A percentile compares a stretch with the other conserved stretches of the same genome.
These are phyloP conservation scores for Lentinula aciculospora DNA, from an alignment of 768 basidiomycete species.

Conservation along the genomic window DNA sequence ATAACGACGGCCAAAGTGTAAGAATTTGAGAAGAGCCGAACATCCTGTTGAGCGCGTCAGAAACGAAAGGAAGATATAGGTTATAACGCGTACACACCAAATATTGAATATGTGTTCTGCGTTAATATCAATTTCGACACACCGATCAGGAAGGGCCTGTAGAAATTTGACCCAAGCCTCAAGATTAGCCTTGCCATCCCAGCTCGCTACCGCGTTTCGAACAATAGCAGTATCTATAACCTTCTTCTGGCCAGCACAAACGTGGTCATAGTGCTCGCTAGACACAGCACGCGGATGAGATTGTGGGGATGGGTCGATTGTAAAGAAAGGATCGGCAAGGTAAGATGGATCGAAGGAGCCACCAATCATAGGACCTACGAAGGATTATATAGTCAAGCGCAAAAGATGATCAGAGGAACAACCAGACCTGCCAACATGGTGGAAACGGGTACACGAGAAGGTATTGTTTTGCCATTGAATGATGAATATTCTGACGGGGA, in stretches of 20 bases:
- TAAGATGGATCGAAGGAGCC: conserved; percentile 26
- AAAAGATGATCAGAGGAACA: background rate
- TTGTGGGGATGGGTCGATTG: conserved; percentile 11
- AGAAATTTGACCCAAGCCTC: conserved; percentile 42
- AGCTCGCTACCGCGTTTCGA: conserved; percentile 14
- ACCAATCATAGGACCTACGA: conserved; percentile 38
- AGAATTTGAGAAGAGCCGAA: conserved; percentile 25
- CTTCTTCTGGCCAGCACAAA: conserved; percentile 32
- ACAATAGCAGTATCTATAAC: conserved; percentile 24
- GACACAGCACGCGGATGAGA: conserved; percentile 32
- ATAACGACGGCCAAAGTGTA: conserved; percentile 37
- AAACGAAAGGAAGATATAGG: background rate
- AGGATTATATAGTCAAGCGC: conserved; percentile 4
- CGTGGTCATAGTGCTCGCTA: conserved; percentile 31
- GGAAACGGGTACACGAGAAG: conserved; percentile 49
- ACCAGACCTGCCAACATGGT: conserved; percentile 45
- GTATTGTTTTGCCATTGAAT: conserved; percentile 45
- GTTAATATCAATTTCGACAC: conserved; percentile 36
- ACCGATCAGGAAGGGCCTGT: conserved; percentile 35
- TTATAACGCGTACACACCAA: conserved; percentile 36
- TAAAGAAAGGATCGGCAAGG: background rate
- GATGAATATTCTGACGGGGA: conserved; percentile 35
- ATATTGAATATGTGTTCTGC: conserved; percentile 44
- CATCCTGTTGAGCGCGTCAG: background rate
- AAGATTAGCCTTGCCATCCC: conserved; percentile 30